A percentile compares a stretch with the other conserved stretches of the same genome.
phyloP scores from a whole-genome alignment of 768 basidiomycete genomes.

The Trametes cinnabarina region DNA sequence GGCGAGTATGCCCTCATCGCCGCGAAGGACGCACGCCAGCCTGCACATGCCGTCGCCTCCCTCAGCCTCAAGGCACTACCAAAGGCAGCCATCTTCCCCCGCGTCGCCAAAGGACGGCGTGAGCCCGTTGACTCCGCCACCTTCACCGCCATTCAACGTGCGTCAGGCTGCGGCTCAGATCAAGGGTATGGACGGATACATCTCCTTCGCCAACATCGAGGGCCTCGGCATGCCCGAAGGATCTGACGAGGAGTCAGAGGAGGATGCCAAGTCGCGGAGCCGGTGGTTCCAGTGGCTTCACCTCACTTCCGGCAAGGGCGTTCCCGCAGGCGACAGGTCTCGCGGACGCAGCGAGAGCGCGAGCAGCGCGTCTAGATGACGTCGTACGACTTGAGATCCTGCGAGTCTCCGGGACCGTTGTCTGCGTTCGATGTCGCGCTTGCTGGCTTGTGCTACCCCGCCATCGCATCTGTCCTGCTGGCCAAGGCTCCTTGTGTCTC shows the following conservation, averaged over 20 bases:
- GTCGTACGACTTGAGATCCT: neutral
- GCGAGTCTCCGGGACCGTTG: conserved; percentile 1
- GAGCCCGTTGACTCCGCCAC: conserved; percentile 29
- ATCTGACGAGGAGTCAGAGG: conserved; percentile 34
- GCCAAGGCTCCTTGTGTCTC: conserved; percentile 5
- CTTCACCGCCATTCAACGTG: conserved; percentile 58
- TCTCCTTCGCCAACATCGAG: conserved; percentile 65
- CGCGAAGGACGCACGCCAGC: neutral
- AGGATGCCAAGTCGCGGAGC: conserved; percentile 19
- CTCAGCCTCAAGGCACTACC: conserved; percentile 12
- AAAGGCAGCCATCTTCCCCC: conserved; percentile 14
- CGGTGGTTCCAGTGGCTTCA: conserved; percentile 27
- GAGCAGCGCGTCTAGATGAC: conserved; percentile 19
- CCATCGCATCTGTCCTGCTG: conserved; percentile 7
- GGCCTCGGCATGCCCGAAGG: conserved; percentile 60
- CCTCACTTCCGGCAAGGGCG: conserved; percentile 11
- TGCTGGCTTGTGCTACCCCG: conserved; percentile 9
- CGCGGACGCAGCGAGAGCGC: conserved; percentile 19
- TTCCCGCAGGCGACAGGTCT: neutral
- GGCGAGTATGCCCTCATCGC: conserved; percentile 9
- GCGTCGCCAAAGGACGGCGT: conserved; percentile 7
- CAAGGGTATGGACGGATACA: conserved; percentile 57
- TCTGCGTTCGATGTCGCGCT: conserved; percentile 11
- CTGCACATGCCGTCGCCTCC: conserved; percentile 8
- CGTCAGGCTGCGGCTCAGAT: conserved; percentile 59